Evolutionary conservation across 1,284 basidiomycete genomes (phyloP).

Genomic region (Naganishia sp.): DNA sequence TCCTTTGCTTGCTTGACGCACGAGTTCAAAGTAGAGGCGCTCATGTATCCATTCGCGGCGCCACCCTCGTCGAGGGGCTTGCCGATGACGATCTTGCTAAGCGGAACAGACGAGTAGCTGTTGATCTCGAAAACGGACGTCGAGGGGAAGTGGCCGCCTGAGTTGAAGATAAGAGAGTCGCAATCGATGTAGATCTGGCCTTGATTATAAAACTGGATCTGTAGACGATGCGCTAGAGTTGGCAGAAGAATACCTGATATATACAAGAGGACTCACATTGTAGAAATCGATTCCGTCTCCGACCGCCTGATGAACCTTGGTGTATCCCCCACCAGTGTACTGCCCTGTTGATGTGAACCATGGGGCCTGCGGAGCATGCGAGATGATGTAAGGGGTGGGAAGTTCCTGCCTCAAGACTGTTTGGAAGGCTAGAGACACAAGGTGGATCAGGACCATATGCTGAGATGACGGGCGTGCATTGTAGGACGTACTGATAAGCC

Average conservation of each 20-base stretch:
- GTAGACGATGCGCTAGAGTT: background rate
- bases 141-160: constrained; percentile 32
- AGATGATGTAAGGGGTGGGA: constrained; percentile 49
- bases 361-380: constrained; percentile 47
- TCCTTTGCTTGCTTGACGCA: constrained; percentile 45
- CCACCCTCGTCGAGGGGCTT: constrained; percentile 45
- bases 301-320: constrained; percentile 43
- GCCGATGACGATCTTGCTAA: constrained; percentile 52
- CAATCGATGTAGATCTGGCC: constrained; percentile 43
- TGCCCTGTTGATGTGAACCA: constrained; percentile 46
- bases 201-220: constrained; percentile 55
- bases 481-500: constrained; percentile 43
- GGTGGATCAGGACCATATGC: background rate
- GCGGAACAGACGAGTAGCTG: constrained; percentile 43
- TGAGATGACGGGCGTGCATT: background rate
- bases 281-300: constrained; percentile 47
- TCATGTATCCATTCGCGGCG: constrained; percentile 44
- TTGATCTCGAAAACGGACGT: constrained; percentile 50
- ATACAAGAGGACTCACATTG: constrained; percentile 22
- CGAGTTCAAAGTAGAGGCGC: constrained; percentile 35
- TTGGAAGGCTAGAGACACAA: constrained; percentile 43
- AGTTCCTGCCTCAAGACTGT: constrained; percentile 46
- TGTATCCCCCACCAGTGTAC: constrained; percentile 48
- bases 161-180: constrained; percentile 41
- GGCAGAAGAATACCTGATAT: background rate